These are phyloP conservation scores for Hyaloperonospora brassicae DNA, from an alignment of 352 stramenopile genomes.

Conservation along the genomic window DNA sequence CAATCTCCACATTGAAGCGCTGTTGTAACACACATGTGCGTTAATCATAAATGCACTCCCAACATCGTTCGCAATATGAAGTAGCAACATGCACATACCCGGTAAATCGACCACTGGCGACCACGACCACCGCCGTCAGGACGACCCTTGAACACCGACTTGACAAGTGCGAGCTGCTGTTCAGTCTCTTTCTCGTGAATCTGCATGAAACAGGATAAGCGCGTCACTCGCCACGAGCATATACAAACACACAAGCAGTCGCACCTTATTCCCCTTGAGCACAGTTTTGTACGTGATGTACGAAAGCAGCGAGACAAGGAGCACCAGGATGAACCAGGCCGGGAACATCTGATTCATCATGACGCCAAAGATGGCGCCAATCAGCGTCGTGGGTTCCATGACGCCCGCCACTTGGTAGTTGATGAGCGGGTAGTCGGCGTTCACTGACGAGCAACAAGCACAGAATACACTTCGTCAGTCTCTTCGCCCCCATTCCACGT, in stretches of 20 bases:
- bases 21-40: conserved; percentile 11
- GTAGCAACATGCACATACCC: conserved; percentile 21
- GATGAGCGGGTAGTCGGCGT: conserved; percentile 89
- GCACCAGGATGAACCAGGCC: conserved; percentile 73
- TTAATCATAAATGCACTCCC: conserved; percentile 1
- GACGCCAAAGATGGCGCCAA: conserved; percentile 71
- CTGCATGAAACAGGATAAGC: conserved; percentile 15
- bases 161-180: conserved; percentile 35
- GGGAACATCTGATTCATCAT: conserved; percentile 81
- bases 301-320: conserved; percentile 68
- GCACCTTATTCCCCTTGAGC: conserved; percentile 58
- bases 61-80: neutral
- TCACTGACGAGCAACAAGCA: conserved; percentile 20
- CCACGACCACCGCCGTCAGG: conserved; percentile 35
- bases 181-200: conserved; percentile 53
- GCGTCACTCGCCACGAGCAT: neutral
- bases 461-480: conserved; percentile 6
- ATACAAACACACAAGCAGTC: neutral
- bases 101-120: conserved; percentile 62
- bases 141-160: conserved; percentile 43
- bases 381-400: conserved; percentile 93
- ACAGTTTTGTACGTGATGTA: conserved; percentile 72
- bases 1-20: conserved; percentile 60
- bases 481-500: neutral
- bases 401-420: conserved; percentile 97